Evolutionary conservation across 2,329 filamentous ascomycete genomes (phyloP).

Genomic region (Chrysoporthe austroafricana): DNA sequence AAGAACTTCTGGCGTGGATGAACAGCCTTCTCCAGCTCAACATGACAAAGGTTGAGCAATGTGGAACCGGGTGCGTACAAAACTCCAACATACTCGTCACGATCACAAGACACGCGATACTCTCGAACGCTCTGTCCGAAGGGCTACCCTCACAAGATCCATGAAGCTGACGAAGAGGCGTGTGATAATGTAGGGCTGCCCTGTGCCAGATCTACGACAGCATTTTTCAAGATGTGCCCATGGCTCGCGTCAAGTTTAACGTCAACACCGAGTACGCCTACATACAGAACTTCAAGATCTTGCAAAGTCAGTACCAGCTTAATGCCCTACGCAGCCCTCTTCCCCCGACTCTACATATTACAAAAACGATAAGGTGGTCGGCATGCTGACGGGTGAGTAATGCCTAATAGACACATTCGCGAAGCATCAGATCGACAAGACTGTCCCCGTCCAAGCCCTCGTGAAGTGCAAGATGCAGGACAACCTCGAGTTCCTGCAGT

Average conservation of each 20-base stretch:
- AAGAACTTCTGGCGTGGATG: constrained; percentile 94
- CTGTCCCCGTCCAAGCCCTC: constrained; percentile 83
- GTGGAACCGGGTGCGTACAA: constrained; percentile 83
- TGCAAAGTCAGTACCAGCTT: constrained; percentile 74
- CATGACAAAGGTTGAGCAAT: constrained; percentile 98
- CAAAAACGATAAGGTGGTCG: too few relatives aligned
- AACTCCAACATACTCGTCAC: neutral
- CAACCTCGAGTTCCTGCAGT: constrained; percentile 98
- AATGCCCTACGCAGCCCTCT: neutral
- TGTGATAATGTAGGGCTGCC: constrained; percentile 68
- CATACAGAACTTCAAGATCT: constrained; percentile 96
- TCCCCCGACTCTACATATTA: constrained; percentile 18
- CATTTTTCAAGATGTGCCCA: constrained; percentile 94
- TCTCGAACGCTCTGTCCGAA: neutral
- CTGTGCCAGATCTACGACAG: constrained; percentile 98
- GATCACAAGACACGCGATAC: neutral
- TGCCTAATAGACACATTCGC: constrained; percentile 71
- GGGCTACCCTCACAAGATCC: constrained; percentile 31
- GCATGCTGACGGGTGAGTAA: constrained; percentile 3
- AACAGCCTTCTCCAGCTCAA: constrained; percentile 98
- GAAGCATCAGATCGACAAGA: constrained; percentile 86
- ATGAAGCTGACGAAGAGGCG: neutral
- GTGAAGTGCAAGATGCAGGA: constrained; percentile 99
- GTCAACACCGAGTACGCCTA: constrained; percentile 97
- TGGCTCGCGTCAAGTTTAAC: constrained; percentile 97